These are phyloP conservation scores for Botrytis deweyae DNA, from an alignment of 2,329 filamentous ascomycete species.

Conservation along the genomic window DNA sequence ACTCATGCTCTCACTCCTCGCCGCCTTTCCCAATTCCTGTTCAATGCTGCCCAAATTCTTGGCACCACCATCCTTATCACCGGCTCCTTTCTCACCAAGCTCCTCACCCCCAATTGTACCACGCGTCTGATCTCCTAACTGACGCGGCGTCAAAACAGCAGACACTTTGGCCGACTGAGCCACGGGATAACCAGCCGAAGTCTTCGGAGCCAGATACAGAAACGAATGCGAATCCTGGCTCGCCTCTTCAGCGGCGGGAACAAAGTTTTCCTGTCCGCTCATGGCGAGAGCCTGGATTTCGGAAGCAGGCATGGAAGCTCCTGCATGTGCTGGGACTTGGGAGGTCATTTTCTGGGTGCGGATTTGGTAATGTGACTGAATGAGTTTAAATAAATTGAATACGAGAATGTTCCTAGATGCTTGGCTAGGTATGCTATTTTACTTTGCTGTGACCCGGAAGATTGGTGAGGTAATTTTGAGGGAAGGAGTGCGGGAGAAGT, in stretches of 20 bases:
- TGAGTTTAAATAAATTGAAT: conserved; percentile 10
- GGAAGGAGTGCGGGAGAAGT: background rate
- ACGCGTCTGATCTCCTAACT: conserved; percentile 20
- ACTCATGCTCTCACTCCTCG: conserved; percentile 19
- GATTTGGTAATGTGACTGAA: conserved; percentile 18
- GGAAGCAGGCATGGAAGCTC: conserved; percentile 7
- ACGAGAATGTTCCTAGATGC: background rate
- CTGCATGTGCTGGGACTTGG: conserved; percentile 17
- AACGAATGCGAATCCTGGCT: conserved; percentile 27
- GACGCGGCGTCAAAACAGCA: conserved; percentile 16
- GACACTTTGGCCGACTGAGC: background rate
- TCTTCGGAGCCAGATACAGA: conserved; percentile 36
- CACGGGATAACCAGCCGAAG: conserved; percentile 33
- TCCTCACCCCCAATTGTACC: conserved; percentile 6
- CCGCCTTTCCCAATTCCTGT: background rate
- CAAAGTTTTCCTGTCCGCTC: conserved; percentile 26
- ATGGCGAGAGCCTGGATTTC: conserved; percentile 23
- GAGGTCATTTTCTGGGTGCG: conserved; percentile 12
- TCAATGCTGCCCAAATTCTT: background rate
- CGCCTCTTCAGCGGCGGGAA: conserved; percentile 27
- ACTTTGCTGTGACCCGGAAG: background rate
- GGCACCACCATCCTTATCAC: conserved; percentile 16
- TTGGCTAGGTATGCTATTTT: background rate
- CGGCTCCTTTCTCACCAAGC: conserved; percentile 26
- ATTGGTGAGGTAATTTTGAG: background rate